A percentile compares a stretch with the other conserved stretches of the same genome.
phyloP scores from a whole-genome alignment of 768 basidiomycete genomes.

The Plicaturopsis crispa region DNA sequence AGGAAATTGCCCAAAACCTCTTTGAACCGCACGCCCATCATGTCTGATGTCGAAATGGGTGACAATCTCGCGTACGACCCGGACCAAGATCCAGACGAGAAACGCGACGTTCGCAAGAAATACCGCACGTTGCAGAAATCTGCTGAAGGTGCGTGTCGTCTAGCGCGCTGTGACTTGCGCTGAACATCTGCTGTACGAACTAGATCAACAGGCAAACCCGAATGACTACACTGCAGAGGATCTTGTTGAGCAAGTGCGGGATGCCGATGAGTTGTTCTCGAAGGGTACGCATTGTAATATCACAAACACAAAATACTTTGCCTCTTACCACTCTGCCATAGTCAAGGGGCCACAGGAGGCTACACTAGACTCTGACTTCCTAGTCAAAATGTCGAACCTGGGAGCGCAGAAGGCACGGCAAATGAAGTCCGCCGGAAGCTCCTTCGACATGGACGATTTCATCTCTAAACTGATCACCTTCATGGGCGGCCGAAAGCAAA shows the following conservation, averaged over 20 bases:
- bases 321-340: slow-evolving; percentile 1
- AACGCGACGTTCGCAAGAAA: slow-evolving; percentile 62
- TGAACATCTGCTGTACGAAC: too few relatives aligned
- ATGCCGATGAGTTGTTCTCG: slow-evolving; percentile 55
- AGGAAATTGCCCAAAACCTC: too few relatives aligned
- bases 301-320: not conserved
- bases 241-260: slow-evolving; percentile 45
- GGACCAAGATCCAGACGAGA: slow-evolving; percentile 78
- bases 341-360: slow-evolving; percentile 85
- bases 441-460: slow-evolving; percentile 92
- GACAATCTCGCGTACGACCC: slow-evolving; percentile 57
- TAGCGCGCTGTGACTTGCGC: too few relatives aligned
- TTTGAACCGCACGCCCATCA: too few relatives aligned
- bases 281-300: slow-evolving; percentile 39
- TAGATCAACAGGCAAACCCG: slow-evolving; percentile 42
- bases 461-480: slow-evolving; percentile 64
- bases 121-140: slow-evolving; percentile 62
- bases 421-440: slow-evolving; percentile 80
- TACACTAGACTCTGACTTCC: slow-evolving; percentile 78
- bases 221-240: slow-evolving; percentile 51
- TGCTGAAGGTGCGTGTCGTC: slow-evolving; percentile 55
- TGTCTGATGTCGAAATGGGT: slow-evolving; percentile 1
- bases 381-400: slow-evolving; percentile 70
- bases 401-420: slow-evolving; percentile 84
- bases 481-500: slow-evolving; percentile 64